Evolutionary conservation across 2,329 filamentous ascomycete genomes (phyloP).

Genomic region (Lecanoromycetidae sp.): DNA sequence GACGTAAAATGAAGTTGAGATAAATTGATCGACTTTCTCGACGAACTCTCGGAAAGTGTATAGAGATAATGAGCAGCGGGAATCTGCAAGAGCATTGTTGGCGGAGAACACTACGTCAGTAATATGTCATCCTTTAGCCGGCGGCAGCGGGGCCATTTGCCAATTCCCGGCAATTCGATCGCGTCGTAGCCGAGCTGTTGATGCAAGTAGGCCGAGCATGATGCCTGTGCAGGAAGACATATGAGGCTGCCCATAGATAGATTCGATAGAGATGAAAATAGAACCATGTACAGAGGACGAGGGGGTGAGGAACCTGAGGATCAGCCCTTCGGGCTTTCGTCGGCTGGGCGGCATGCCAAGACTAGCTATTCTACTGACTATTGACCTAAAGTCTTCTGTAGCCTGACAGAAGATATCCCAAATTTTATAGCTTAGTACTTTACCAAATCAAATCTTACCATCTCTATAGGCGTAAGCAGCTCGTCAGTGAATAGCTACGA

Average conservation of each 20-base stretch:
- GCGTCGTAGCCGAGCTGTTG: not conserved
- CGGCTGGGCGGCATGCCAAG: not conserved
- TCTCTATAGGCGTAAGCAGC: no score
- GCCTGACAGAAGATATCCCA: no score
- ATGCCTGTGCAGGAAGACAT: no score
- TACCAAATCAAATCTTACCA: no score
- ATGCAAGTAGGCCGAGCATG: no score
- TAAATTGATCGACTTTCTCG: not conserved
- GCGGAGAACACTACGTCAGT: slow-evolving; percentile 3
- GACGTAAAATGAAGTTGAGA: not conserved
- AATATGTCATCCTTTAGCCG: slow-evolving; percentile 2
- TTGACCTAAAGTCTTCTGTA: no score
- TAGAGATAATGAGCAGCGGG: not conserved
- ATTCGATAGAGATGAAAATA: not conserved
- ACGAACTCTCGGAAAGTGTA: not conserved
- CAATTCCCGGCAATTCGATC: not conserved
- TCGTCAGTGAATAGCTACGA: no score
- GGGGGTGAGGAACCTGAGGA: not conserved
- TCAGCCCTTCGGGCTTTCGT: not conserved
- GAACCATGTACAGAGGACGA: not conserved
- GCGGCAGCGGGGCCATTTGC: not conserved
- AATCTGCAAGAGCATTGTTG: not conserved
- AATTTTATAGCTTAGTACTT: no score
- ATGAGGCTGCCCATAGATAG: not conserved
- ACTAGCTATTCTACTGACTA: no score